Evolutionary conservation across 1,139 yeast genomes (phyloP).

Genomic region (Kurtzmaniella quercitrusa): DNA sequence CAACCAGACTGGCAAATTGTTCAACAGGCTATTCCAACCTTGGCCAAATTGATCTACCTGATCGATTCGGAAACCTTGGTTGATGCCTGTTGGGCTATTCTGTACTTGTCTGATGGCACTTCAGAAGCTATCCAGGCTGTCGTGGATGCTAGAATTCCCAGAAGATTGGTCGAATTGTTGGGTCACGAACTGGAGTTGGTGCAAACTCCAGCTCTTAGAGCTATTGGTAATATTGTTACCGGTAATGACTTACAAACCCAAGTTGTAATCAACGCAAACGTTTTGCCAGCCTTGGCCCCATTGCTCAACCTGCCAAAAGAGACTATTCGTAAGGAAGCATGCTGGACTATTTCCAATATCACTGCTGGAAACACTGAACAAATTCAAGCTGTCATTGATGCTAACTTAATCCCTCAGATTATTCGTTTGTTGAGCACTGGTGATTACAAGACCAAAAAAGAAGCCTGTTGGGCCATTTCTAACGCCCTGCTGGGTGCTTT

Average conservation of each 20-base stretch:
- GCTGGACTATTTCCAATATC: slow-evolving; percentile 97
- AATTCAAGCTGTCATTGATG: slow-evolving; percentile 94
- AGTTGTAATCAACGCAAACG: slow-evolving; percentile 90
- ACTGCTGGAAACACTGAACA: slow-evolving; percentile 96
- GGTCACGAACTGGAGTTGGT: slow-evolving; percentile 80
- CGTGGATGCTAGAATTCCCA: slow-evolving; percentile 92
- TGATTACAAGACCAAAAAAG: slow-evolving; percentile 94
- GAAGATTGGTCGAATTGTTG: slow-evolving; percentile 85
- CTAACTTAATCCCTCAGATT: slow-evolving; percentile 89
- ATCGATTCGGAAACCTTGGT: slow-evolving; percentile 90
- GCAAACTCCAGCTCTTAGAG: slow-evolving; percentile 96
- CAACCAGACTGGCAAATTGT: slow-evolving; percentile 94
- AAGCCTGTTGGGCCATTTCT: slow-evolving; percentile 99
- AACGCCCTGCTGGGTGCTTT: slow-evolving; percentile 97
- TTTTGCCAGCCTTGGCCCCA: slow-evolving; percentile 78
- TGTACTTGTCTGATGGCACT: slow-evolving; percentile 90
- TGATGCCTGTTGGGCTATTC: slow-evolving; percentile 99
- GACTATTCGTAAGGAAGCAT: slow-evolving; percentile 91
- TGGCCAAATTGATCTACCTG: slow-evolving; percentile 86
- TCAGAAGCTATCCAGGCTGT: slow-evolving; percentile 94
- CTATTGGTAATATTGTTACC: slow-evolving; percentile 96
- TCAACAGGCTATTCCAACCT: slow-evolving; percentile 83
- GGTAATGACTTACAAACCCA: slow-evolving; percentile 96
- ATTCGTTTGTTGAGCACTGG: slow-evolving; percentile 77
- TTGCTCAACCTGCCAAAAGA: slow-evolving; percentile 83